Evolutionary conservation across 1,284 basidiomycete species (phyloP), one percentile per base, ranked within the genome.

Genomic region (Malassezia arunalokei): DNA sequence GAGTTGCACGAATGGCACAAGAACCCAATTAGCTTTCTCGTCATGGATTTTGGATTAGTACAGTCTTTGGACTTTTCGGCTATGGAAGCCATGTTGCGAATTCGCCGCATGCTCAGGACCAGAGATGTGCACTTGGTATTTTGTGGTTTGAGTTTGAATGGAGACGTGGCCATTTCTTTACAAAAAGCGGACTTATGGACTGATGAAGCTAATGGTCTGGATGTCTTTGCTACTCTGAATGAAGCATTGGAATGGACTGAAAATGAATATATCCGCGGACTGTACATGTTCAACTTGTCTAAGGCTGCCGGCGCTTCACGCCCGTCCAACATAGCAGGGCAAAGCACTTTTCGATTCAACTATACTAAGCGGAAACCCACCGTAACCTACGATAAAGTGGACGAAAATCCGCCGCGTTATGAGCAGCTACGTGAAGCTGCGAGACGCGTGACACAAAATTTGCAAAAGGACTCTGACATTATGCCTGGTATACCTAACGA

Each of bases 11-110:
- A 80, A 11, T 94, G 89, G 83, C 77, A 82, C 40, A 77, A 78
- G 30, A 83, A 83, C 48, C 89, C 90, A 0, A 83, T 96, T 37
- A 83, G 87, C 1, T 98, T 95, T 77, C 54, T 73, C 3, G 59
- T 73, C 20, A 41, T 71, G 46, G 67, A 71, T 47, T 80, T 95
- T 35, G 77, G 84, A 14, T 79, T 89, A 32, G 89, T 92, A 0
- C 82, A 81, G 17, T 90, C 90, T 0, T 83, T 96, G 28, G 92
- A 98, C 74, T 86, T 96, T 79, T 91, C 87, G 0, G 83, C 90
- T 0, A 88, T 91, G 1, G 92, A 98, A 69, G 90, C 91, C 0
- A 90, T 96, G 64, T 85, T 95, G 43, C 81, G 92, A 20, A 80
- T 96, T 24, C 89, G 94, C 65, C 79, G 91, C 9, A 71, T 96